Base-by-base conservation (phyloP, 2,329 filamentous ascomycete species). In the Fonsecaea nubica region DNA sequence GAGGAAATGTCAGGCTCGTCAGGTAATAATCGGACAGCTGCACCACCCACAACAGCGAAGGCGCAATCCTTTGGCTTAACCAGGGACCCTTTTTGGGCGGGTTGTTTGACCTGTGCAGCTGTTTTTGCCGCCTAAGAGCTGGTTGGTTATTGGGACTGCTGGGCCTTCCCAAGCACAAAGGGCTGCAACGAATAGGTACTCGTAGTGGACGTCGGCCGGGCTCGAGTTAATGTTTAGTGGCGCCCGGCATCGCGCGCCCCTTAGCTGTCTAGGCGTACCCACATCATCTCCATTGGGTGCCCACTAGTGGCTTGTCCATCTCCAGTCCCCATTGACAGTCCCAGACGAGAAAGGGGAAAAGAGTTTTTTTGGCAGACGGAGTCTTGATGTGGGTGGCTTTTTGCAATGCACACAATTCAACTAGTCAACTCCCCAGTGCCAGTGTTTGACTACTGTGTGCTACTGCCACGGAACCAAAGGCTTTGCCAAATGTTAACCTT, bases 41-140 rank as follows among this genome's bases (percentile, higher is more conserved):
- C 45, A 12, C 10, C 18, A 50, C 45, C 45, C 45, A 18, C 45
- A 3, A 25, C 10, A 12, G 45, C n/a, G 45, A 50, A 50, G 33
- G 42, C 57, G 57, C 57, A 59, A 59, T 59, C 42, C 57, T 52
- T 36, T 59, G 45, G 57, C 40, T 33, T 15, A 45, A 35, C 58
- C 33, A 38, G 45, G 58, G 58, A 50, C 45, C 18, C 45, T 50
- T 50, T 50, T 50, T 25, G 40, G 40, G 40, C 25, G 40, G 40
- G 40, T 42, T 40, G 40, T n/a, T 42, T 42, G 40, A 42, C 40
- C 40, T 42, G 7, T 42, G 45, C 45, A 50, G 10, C 18, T 50
- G 25, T 12, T 18, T 50, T 50, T 25, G 45, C 45, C 40, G 30
- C 45, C 33, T 52, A 21, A 10, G n/a, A 55, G 25, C 30, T 59